Evolutionary conservation across 768 basidiomycete genomes (phyloP).

Genomic region (Suillus plorans): DNA sequence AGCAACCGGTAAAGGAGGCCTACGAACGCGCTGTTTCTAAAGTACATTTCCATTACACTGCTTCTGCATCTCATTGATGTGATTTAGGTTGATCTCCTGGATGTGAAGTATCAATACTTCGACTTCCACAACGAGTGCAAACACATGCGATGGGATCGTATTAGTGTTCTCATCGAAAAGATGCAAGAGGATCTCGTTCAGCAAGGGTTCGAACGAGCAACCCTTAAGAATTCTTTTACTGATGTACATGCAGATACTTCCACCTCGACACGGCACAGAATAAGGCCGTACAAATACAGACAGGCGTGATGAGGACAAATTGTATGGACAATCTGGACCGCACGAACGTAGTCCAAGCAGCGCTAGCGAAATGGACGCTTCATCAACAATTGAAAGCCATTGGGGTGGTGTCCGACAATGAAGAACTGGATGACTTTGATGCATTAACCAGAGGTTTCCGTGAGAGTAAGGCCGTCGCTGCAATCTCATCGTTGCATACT

Average conservation of each 20-base stretch:
- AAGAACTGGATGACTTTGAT: slow-evolving; percentile 79
- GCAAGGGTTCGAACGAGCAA: slow-evolving; percentile 52
- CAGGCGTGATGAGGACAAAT: slow-evolving; percentile 85
- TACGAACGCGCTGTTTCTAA: slow-evolving; percentile 78
- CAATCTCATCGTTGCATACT: slow-evolving; percentile 10
- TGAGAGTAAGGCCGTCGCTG: slow-evolving; percentile 60
- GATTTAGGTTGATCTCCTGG: slow-evolving; percentile 56
- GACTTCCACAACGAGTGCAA: slow-evolving; percentile 97
- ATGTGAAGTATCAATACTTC: slow-evolving; percentile 89
- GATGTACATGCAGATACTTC: slow-evolving; percentile 64
- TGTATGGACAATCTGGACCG: slow-evolving; percentile 98
- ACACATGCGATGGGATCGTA: slow-evolving; percentile 93
- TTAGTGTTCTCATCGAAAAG: slow-evolving; percentile 76
- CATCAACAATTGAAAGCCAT: slow-evolving; percentile 72
- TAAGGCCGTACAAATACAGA: slow-evolving; percentile 59
- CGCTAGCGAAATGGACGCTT: slow-evolving; percentile 84
- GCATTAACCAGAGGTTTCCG: slow-evolving; percentile 81
- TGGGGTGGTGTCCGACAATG: slow-evolving; percentile 69
- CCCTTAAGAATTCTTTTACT: slow-evolving; percentile 6
- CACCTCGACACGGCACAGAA: slow-evolving; percentile 52
- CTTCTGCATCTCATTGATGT: not conserved
- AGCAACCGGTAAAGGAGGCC: slow-evolving; percentile 92
- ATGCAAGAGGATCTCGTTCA: slow-evolving; percentile 66
- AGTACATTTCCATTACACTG: slow-evolving; percentile 35
- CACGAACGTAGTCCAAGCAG: slow-evolving; percentile 94